Conservation (phyloP, 1,284 basidiomycete species). For the Heterobasidion annosum region DNA sequence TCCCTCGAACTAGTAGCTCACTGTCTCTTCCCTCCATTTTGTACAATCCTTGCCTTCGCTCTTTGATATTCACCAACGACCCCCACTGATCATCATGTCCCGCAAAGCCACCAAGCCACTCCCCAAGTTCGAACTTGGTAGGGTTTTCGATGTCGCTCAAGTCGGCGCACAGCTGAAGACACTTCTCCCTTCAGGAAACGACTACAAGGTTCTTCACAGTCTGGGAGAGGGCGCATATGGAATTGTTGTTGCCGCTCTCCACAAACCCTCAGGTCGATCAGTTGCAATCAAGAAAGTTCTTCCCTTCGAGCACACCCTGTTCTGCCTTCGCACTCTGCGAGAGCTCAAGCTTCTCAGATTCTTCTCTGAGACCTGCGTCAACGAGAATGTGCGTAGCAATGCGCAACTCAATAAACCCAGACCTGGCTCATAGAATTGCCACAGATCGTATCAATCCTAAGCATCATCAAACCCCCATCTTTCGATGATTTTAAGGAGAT, state of each 20-base stretch:
- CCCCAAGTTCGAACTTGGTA: conserved; percentile 63
- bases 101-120: conserved; percentile 31
- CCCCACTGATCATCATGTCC: conserved; percentile 2
- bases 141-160: conserved; percentile 10
- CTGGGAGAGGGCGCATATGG: conserved; percentile 76
- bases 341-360: conserved; percentile 79
- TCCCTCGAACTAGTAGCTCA: not conserved
- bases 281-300: conserved; percentile 81
- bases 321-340: conserved; percentile 67
- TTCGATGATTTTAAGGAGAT: conserved; percentile 80
- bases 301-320: conserved; percentile 80
- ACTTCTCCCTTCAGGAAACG: conserved; percentile 37
- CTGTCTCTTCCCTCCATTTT: not conserved
- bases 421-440: conserved; percentile 6
- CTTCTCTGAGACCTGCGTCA: conserved; percentile 76
- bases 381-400: conserved; percentile 55
- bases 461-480: conserved; percentile 75
- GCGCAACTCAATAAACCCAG: not conserved
- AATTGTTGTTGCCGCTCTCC: conserved; percentile 60
- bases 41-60: not conserved
- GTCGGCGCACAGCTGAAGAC: not conserved
- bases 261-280: conserved; percentile 52
- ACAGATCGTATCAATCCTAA: conserved; percentile 79
- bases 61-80: not conserved
- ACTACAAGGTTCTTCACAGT: conserved; percentile 69